Evolutionary conservation across 2,329 filamentous ascomycete genomes (phyloP).

Genomic region (Aspergillus sp.): DNA sequence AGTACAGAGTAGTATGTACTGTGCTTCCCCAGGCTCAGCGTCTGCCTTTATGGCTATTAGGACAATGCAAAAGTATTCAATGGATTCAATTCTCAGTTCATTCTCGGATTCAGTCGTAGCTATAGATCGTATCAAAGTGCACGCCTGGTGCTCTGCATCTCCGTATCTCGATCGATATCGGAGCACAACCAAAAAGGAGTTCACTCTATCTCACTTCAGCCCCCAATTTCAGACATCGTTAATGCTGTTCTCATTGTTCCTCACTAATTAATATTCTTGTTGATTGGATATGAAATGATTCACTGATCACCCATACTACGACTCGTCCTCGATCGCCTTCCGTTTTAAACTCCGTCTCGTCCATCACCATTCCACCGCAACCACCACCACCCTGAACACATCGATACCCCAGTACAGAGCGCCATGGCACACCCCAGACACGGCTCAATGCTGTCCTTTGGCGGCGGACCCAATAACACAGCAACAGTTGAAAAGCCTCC

Average conservation of each 20-base stretch:
- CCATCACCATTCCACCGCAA: background rate
- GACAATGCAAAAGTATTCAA: background rate
- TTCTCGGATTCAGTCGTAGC: background rate
- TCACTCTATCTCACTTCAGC: background rate
- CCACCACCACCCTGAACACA: background rate
- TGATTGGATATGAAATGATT: background rate
- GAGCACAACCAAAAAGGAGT: too few species aligned
- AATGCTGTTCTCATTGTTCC: background rate
- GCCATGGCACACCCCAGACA: constrained; percentile 26
- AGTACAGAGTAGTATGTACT: too few species aligned
- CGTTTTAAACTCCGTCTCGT: background rate
- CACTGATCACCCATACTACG: background rate
- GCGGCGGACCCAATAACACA: constrained; percentile 20
- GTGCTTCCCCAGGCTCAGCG: too few species aligned
- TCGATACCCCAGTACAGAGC: background rate
- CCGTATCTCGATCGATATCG: constrained; percentile 6
- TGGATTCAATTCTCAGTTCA: background rate
- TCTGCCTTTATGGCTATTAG: background rate
- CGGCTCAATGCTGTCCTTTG: constrained; percentile 27
- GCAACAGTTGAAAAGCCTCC: constrained; percentile 30
- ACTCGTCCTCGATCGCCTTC: background rate
- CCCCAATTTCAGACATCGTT: background rate
- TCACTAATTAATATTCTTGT: too few species aligned
- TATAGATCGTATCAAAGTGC: constrained; percentile 4
- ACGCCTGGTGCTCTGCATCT: constrained; percentile 2